Evolutionary conservation across 208 protist genomes (phyloP).

Genomic region (Trypanosomatidae sp.): DNA sequence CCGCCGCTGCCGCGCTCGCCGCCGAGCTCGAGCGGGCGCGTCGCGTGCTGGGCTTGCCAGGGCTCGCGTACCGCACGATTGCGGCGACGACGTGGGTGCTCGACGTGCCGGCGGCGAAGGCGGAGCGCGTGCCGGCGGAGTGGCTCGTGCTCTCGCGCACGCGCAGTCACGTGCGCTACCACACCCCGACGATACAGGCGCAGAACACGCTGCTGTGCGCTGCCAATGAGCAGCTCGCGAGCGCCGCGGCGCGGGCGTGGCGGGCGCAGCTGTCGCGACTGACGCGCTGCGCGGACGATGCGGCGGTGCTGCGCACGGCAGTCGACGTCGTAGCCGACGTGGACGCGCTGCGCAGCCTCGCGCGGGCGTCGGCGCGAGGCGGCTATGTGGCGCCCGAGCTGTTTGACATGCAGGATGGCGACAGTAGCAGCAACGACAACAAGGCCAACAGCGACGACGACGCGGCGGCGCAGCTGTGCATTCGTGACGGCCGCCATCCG

Average conservation of each 20-base stretch:
- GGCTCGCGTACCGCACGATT: slow-evolving; percentile 66
- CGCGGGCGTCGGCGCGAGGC: slow-evolving; percentile 23
- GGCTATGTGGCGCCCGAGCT: slow-evolving; percentile 47
- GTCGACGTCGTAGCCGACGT: slow-evolving; percentile 30
- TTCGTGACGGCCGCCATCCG: slow-evolving; percentile 54
- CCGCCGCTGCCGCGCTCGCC: slow-evolving; percentile 22
- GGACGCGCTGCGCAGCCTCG: slow-evolving; percentile 54
- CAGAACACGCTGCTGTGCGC: slow-evolving; percentile 42
- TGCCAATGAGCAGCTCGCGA: slow-evolving; percentile 42
- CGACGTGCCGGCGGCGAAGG: slow-evolving; percentile 47
- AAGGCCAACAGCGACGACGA: neutral
- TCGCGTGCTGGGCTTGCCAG: slow-evolving; percentile 24
- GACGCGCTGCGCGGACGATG: slow-evolving; percentile 4
- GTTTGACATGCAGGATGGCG: slow-evolving; percentile 3
- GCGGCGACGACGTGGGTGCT: slow-evolving; percentile 63
- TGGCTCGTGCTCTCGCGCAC: slow-evolving; percentile 74
- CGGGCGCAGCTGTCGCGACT: slow-evolving; percentile 22
- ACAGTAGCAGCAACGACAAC: neutral
- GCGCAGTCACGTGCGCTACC: slow-evolving; percentile 69
- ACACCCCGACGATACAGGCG: slow-evolving; percentile 47
- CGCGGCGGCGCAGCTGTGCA: slow-evolving; percentile 6
- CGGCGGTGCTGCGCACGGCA: slow-evolving; percentile 19
- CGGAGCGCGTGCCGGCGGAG: slow-evolving; percentile 20
- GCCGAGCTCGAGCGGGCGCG: slow-evolving; percentile 48
- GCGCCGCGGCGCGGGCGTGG: slow-evolving; percentile 45